Evolutionary conservation across 2,329 filamentous ascomycete genomes (phyloP), one percentile per base, ranked within the genome.

Genomic region (Trichoderma atroviride): DNA sequence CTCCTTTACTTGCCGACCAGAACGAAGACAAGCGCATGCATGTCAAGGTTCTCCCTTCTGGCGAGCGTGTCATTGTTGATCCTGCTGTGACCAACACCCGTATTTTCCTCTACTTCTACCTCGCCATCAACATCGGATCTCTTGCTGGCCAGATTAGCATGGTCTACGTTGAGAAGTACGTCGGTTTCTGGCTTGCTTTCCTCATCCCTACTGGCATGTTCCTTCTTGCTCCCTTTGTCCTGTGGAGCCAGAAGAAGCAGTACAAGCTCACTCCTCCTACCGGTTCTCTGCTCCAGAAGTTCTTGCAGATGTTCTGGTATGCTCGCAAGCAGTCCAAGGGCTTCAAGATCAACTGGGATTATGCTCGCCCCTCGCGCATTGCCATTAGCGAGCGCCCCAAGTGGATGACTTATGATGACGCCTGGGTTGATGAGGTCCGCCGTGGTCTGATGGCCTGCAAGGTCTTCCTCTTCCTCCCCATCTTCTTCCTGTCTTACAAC

Each of bases 401-500:
- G 0, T 94, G 91, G 91, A 94, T 94, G 90, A 91, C 89, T 0
- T 94, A 93, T 74, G 92, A 95, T 71, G 92, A 95, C 73, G 87
- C 88, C 64, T 95, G 92, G 91, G 92, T 95, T 40, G 91, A 93
- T 76, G 91, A 94, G 76, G 88, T 94, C 60, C 84, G 85, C 64
- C 89, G 91, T 79, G 91, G 91, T 71, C 82, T 92, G 69, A 83
- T 86, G 74, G 90, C 90, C 69, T 92, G 90, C 82, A 84, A 87
- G 72, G 91, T 93, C 40, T 94, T 92, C 79, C 79, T 89, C 71
- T 93, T 90, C 83, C 86, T 89, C 69, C 90, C 91, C 52, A 84
- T 89, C 72, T 88, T 87, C 80, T 88, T 86, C 82, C 80, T 86
- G 68, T 82, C 83, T 33, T 88, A 88, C 78, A 86, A 86, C 79